Percentiles rank a stretch among this genome's conserved stretches.
Evolutionary conservation across 129 eudicot species (phyloP).

Genomic region (Chrysanthemum seticuspe): DNA sequence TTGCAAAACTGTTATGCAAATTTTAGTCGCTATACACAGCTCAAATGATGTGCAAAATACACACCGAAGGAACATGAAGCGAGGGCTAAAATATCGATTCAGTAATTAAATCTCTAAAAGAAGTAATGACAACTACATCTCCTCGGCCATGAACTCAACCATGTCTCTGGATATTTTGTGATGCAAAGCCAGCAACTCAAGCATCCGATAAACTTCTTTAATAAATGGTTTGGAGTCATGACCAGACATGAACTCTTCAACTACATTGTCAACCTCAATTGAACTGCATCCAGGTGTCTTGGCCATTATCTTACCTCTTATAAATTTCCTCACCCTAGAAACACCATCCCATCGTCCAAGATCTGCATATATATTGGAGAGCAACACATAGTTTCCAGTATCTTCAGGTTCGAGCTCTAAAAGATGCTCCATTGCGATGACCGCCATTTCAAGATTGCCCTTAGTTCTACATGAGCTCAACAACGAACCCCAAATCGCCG

Average conservation of each 20-base stretch:
- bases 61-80: too few species aligned
- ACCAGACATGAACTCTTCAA: slow-evolving; percentile 56
- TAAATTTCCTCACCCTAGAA: slow-evolving; percentile 53
- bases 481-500: slow-evolving; percentile 66
- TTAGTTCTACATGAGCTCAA: slow-evolving; percentile 56
- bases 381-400: slow-evolving; percentile 56
- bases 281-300: slow-evolving; percentile 59
- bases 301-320: slow-evolving; percentile 50
- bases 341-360: slow-evolving; percentile 64
- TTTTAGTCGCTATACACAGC: too few species aligned
- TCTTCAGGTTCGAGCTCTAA: slow-evolving; percentile 64
- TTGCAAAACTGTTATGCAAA: too few species aligned
- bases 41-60: too few species aligned
- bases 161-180: slow-evolving; percentile 13
- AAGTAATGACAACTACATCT: too few species aligned
- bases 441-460: slow-evolving; percentile 47
- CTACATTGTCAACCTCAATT: slow-evolving; percentile 49
- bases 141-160: not conserved
- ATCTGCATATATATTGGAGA: slow-evolving; percentile 56
- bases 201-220: slow-evolving; percentile 32
- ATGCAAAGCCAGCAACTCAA: slow-evolving; percentile 48
- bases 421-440: slow-evolving; percentile 52
- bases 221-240: slow-evolving; percentile 51
- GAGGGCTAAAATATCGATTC: too few species aligned
- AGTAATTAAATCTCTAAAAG: too few species aligned